Conservation (phyloP, 2,329 filamentous ascomycete species). For the Claviceps quebecensis region DNA sequence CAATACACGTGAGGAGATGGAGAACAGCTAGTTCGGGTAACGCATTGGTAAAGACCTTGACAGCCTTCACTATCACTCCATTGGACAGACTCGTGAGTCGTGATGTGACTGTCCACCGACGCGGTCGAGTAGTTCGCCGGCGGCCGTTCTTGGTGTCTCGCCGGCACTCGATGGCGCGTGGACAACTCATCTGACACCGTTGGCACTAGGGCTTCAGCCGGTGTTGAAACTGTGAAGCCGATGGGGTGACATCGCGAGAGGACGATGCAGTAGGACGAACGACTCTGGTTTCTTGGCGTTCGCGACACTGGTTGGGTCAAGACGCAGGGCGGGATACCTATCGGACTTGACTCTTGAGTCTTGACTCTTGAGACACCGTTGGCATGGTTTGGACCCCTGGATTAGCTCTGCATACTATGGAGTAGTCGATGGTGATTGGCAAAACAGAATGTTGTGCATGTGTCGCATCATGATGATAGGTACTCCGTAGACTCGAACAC, state of each 20-base stretch:
- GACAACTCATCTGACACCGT: neutral
- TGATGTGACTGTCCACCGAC: conserved; percentile 11
- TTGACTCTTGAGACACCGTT: neutral
- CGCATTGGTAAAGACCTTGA: conserved; percentile 21
- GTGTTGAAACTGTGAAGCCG: neutral
- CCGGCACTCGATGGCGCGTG: neutral
- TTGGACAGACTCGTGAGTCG: conserved; percentile 11
- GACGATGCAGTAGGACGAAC: neutral
- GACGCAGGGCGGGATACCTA: conserved; percentile 13
- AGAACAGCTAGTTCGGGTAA: conserved; percentile 21
- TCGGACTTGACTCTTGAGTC: conserved; percentile 13
- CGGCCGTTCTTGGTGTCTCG: neutral
- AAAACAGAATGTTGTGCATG: no score
- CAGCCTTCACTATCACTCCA: conserved; percentile 16
- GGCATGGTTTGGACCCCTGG: no score
- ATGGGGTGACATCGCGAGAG: neutral
- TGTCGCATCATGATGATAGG: no score
- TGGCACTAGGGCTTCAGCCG: neutral
- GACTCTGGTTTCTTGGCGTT: neutral
- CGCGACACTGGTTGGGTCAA: conserved; percentile 11
- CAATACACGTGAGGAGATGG: conserved; percentile 18
- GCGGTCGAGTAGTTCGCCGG: conserved; percentile 2
- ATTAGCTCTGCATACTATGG: no score
- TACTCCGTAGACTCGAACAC: no score
- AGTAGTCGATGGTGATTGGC: no score